Percentiles rank a stretch among this genome's conserved stretches.
These are phyloP conservation scores for Podaxis sp. DNA, from an alignment of 768 basidiomycete species.

Conservation along the genomic window DNA sequence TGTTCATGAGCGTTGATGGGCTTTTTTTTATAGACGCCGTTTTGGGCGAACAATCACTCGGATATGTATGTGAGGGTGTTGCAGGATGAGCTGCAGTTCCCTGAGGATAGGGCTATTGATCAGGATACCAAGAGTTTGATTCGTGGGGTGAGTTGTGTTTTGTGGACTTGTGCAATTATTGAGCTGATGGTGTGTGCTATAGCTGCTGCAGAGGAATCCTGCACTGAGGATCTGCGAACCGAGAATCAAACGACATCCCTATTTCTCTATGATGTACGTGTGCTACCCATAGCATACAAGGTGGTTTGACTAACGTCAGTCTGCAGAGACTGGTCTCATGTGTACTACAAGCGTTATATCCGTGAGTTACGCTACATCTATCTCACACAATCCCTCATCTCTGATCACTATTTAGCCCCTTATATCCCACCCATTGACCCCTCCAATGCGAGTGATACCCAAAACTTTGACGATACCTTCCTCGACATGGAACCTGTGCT, in stretches of 20 bases:
- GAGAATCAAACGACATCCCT: constrained; percentile 89
- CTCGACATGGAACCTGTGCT: constrained; percentile 93
- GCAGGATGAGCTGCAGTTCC: constrained; percentile 87
- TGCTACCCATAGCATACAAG: constrained; percentile 15
- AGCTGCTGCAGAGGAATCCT: constrained; percentile 94
- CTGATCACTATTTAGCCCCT: constrained; percentile 53
- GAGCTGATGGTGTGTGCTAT: constrained; percentile 10
- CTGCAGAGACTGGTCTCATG: constrained; percentile 87
- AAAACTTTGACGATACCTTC: constrained; percentile 97
- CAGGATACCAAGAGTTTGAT: constrained; percentile 94
- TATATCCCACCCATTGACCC: constrained; percentile 93
- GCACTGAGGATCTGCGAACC: constrained; percentile 89
- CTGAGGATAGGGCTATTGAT: constrained; percentile 89
- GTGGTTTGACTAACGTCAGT: constrained; percentile 10
- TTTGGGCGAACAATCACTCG: constrained; percentile 89
- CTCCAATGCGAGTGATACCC: constrained; percentile 90
- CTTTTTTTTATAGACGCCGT: constrained; percentile 64
- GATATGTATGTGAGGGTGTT: constrained; percentile 94
- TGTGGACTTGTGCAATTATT: constrained; percentile 11
- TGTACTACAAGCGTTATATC: constrained; percentile 93
- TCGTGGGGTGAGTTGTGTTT: constrained; percentile 70
- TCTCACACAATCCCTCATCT: constrained; percentile 1
- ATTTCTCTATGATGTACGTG: constrained; percentile 90
- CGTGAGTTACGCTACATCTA: constrained; percentile 48
- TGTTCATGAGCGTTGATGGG: neutral